Conservation (phyloP, 768 basidiomycete genomes). For the Cytidiella melzeri region DNA sequence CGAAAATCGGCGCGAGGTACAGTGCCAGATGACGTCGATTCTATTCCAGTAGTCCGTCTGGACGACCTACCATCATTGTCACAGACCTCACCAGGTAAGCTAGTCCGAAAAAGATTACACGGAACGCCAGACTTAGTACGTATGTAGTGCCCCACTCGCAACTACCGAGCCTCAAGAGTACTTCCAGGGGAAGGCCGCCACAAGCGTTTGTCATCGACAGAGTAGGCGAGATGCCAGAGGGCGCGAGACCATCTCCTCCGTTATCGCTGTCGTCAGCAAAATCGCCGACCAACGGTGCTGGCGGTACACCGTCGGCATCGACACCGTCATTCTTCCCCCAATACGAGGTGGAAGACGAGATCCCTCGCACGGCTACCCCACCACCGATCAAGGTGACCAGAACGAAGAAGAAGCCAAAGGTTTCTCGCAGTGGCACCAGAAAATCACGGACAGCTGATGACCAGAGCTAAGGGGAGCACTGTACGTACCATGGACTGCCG, state of each 20-base stretch:
- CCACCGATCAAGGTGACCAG: constrained; percentile 75
- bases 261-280: constrained; percentile 10
- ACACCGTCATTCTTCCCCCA: constrained; percentile 40
- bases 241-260: constrained; percentile 25
- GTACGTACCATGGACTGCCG: constrained; percentile 7
- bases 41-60: constrained; percentile 84
- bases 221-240: constrained; percentile 82
- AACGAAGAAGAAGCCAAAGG: constrained; percentile 70
- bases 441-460: constrained; percentile 54
- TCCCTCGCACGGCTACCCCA: constrained; percentile 47
- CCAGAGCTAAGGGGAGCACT: neutral
- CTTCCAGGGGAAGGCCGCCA: constrained; percentile 26
- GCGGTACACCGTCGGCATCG: constrained; percentile 31
- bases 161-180: constrained; percentile 20
- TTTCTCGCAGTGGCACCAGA: constrained; percentile 43
- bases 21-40: constrained; percentile 62
- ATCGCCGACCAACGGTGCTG: constrained; percentile 16
- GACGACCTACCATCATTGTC: constrained; percentile 57
- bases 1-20: constrained; percentile 28
- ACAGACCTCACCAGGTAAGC: constrained; percentile 25
- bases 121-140: neutral
- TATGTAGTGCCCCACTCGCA: constrained; percentile 12
- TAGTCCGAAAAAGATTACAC: neutral
- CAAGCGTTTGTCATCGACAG: constrained; percentile 62
- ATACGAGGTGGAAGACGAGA: constrained; percentile 48